Conservation (phyloP, 441 rosid genomes). For the Jatropha podagrica region DNA sequence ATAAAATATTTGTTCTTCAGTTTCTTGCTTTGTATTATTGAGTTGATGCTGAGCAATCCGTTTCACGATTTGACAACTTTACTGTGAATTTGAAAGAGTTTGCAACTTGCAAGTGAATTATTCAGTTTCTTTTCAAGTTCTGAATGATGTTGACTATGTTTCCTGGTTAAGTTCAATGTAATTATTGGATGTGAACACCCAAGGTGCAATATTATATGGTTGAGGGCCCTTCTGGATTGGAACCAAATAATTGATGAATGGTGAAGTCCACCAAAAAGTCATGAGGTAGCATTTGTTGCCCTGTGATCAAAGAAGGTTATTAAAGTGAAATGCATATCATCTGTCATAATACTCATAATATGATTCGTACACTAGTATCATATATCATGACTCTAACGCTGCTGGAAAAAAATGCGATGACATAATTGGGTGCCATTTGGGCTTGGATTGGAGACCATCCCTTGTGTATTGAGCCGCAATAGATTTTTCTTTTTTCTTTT, state of each 20-base stretch:
- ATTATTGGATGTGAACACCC: not conserved
- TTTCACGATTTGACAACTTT: not conserved
- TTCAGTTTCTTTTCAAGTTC: not conserved
- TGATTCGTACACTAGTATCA: too few species aligned
- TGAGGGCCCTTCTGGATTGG: not conserved
- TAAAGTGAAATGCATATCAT: too few species aligned
- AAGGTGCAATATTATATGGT: not conserved
- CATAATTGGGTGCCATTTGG: not conserved
- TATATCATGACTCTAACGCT: too few species aligned
- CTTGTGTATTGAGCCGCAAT: not conserved
- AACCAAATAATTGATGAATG: not conserved
- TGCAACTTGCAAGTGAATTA: not conserved
- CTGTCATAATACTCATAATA: too few species aligned
- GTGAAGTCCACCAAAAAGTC: not conserved
- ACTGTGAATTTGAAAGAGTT: not conserved
- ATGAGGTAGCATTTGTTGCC: too few species aligned
- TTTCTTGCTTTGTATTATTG: not conserved
- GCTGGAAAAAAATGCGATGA: too few species aligned
- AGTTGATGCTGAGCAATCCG: not conserved
- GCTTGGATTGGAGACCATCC: not conserved
- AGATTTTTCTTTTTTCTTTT: too few species aligned
- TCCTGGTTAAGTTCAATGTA: not conserved
- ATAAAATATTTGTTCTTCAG: not conserved
- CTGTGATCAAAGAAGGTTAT: too few species aligned
- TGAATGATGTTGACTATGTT: not conserved